Percentiles rank a stretch among this genome's conserved stretches.
These are phyloP conservation scores for Apophysomyces trapeziformis DNA, from an alignment of 371 early-diverging fungal genomes.

Conservation along the genomic window DNA sequence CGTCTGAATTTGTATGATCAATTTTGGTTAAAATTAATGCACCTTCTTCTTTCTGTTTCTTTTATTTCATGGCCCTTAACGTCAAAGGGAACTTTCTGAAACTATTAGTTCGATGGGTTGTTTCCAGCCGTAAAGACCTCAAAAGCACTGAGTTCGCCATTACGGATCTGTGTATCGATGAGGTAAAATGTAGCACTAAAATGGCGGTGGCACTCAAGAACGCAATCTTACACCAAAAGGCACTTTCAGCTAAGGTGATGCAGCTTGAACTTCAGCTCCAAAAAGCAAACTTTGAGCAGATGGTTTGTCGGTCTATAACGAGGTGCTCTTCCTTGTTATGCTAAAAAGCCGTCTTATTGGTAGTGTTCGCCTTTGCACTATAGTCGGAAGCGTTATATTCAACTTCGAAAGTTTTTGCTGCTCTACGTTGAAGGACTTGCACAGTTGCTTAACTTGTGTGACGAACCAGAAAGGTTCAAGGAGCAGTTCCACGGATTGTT, in stretches of 20 bases:
- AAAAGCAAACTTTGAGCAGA: constrained; percentile 4
- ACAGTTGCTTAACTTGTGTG: not conserved
- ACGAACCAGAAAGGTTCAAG: not conserved
- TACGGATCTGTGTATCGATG: not conserved
- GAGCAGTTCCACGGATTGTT: not conserved
- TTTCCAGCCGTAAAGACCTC: not conserved
- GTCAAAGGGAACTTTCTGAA: not conserved
- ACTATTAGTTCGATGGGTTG: not conserved
- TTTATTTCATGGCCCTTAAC: not conserved
- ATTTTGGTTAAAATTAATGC: constrained; percentile 6
- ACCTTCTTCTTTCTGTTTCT: not conserved
- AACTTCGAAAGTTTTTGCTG: not conserved
- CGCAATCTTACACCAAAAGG: not conserved
- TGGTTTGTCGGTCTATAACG: not conserved
- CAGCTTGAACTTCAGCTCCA: constrained; percentile 1
- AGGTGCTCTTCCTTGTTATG: too few relatives aligned
- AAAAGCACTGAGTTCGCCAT: not conserved
- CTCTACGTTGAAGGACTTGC: not conserved
- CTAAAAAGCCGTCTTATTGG: not conserved
- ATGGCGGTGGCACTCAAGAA: not conserved
- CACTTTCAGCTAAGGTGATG: not conserved
- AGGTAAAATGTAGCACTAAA: not conserved
- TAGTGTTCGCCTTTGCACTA: constrained; percentile 16
- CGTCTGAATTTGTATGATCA: not conserved
- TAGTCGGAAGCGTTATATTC: not conserved